phyloP scores from a whole-genome alignment of 208 protist genomes.

The Acanthamoeba triangularis region DNA sequence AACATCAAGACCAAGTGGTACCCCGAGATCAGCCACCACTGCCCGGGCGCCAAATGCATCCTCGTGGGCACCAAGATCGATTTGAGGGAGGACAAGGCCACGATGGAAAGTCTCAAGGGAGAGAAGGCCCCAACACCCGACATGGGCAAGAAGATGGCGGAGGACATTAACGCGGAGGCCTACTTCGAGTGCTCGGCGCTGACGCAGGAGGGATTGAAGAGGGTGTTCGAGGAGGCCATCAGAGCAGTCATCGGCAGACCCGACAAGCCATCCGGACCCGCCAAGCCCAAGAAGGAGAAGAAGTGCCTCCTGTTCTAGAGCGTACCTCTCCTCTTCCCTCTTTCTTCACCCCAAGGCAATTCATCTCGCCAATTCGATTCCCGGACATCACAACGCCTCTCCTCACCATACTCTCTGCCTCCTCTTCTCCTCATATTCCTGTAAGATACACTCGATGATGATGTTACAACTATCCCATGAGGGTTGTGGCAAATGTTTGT shows the following conservation, averaged over 20 bases:
- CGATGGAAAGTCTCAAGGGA: constrained; percentile 81
- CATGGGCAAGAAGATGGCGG: constrained; percentile 81
- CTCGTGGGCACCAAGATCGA: constrained; percentile 89
- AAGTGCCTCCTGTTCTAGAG: constrained; percentile 80
- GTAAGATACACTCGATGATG: constrained; percentile 63
- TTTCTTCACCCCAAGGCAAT: neutral
- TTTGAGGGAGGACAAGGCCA: constrained; percentile 82
- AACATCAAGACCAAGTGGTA: constrained; percentile 82
- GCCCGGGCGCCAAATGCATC: constrained; percentile 79
- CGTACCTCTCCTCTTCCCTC: neutral
- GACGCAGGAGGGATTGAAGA: constrained; percentile 79
- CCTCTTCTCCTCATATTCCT: constrained; percentile 23
- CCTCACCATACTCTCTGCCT: neutral
- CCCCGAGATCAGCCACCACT: constrained; percentile 84
- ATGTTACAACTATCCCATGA: constrained; percentile 36
- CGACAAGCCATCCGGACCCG: constrained; percentile 69
- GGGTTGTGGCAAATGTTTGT: constrained; percentile 23
- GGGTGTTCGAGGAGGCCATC: constrained; percentile 77
- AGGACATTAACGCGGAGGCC: constrained; percentile 76
- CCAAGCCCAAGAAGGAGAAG: constrained; percentile 80
- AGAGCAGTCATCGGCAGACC: constrained; percentile 83
- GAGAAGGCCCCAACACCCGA: constrained; percentile 75
- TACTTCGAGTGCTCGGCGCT: constrained; percentile 83
- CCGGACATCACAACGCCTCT: neutral
- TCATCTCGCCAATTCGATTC: neutral